Percentiles rank a stretch among this genome's conserved stretches.
Conservation (phyloP, 495 filamentous ascomycete species). For the Cercophora newfieldiana region DNA sequence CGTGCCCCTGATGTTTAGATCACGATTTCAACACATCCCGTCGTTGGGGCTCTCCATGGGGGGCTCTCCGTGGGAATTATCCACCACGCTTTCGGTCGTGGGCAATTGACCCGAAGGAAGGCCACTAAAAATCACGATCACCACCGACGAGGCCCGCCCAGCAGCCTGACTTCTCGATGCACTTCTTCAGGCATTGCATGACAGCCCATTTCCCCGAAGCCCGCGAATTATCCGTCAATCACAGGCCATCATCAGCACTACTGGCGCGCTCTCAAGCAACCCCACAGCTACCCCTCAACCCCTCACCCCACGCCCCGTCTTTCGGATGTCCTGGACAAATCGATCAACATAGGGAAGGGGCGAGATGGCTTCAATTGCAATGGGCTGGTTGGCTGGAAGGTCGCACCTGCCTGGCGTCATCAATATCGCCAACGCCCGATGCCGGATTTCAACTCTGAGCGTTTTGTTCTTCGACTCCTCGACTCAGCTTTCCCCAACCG, state of each 20-base stretch:
- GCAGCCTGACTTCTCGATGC: background rate
- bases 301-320: constrained; percentile 20
- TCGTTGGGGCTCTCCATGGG: no score
- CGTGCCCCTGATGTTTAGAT: no score
- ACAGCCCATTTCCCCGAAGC: background rate
- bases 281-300: constrained; percentile 17
- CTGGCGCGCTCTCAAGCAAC: constrained; percentile 9
- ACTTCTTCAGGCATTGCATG: background rate
- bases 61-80: no score
- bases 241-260: background rate
- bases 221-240: constrained; percentile 42
- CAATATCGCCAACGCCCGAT: background rate
- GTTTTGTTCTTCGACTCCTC: background rate
- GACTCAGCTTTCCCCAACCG: background rate
- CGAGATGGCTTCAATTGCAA: constrained; percentile 7
- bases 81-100: no score
- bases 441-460: background rate
- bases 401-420: background rate
- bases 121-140: no score
- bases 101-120: no score
- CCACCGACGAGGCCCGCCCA: no score
- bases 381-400: background rate
- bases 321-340: background rate
- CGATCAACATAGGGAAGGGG: background rate
- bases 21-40: no score